Conservation (phyloP, 2,329 filamentous ascomycete genomes). For the Ophiosphaerella narmari region DNA sequence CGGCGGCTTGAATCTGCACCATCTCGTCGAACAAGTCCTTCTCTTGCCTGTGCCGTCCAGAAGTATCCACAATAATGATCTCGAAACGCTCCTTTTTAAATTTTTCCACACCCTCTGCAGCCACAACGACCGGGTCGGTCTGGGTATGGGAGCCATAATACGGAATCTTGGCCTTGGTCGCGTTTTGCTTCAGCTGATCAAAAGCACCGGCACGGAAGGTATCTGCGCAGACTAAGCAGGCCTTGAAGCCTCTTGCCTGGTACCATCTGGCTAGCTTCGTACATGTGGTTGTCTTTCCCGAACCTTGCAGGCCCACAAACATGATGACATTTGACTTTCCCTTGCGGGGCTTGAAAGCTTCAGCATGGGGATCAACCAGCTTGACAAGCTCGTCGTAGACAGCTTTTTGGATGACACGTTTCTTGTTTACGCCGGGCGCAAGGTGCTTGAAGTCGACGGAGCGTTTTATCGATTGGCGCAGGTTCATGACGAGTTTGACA, state of each 20-base stretch:
- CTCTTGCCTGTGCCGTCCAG: constrained; percentile 92
- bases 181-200: constrained; percentile 98
- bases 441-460: constrained; percentile 95
- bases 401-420: constrained; percentile 94
- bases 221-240: constrained; percentile 94
- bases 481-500: constrained; percentile 84
- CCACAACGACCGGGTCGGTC: constrained; percentile 91
- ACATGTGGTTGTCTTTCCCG: constrained; percentile 97
- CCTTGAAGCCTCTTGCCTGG: constrained; percentile 87
- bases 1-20: constrained; percentile 91
- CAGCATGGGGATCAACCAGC: constrained; percentile 92
- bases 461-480: constrained; percentile 89
- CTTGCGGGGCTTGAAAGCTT: constrained; percentile 96
- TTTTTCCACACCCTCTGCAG: constrained; percentile 93
- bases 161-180: constrained; percentile 97
- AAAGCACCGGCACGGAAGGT: constrained; percentile 98
- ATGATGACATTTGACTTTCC: constrained; percentile 97
- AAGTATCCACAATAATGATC: constrained; percentile 98
- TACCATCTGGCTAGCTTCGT: constrained; percentile 97
- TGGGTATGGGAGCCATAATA: constrained; percentile 98
- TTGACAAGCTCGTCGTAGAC: constrained; percentile 97
- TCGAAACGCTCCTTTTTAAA: constrained; percentile 99
- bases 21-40: constrained; percentile 96
- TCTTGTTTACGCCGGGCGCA: constrained; percentile 92
- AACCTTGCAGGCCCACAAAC: constrained; percentile 98